These are phyloP conservation scores for Mimosa bimucronata DNA, from an alignment of 306 rosid species.

Conservation along the genomic window DNA sequence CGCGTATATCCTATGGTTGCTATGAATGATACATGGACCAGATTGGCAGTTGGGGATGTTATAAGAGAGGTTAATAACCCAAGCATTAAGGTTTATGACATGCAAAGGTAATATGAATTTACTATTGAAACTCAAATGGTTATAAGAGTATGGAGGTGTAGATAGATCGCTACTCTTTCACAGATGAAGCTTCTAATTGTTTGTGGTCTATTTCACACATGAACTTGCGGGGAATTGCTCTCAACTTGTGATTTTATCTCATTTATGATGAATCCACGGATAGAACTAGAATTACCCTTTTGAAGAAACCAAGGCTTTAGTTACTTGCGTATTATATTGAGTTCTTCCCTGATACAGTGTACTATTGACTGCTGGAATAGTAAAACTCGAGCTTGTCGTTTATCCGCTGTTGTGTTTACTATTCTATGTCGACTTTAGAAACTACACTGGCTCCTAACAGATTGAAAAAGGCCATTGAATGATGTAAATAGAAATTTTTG, in stretches of 20 bases:
- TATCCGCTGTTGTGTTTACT: background rate
- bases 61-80: slow-evolving; percentile 72
- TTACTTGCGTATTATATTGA: background rate
- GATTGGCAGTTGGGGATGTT: slow-evolving; percentile 93
- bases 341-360: background rate
- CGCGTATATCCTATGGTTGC: slow-evolving; percentile 92
- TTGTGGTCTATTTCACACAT: slow-evolving; percentile 25
- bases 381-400: background rate
- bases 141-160: slow-evolving; percentile 28
- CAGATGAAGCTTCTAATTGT: background rate
- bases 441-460: background rate
- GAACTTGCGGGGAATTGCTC: slow-evolving; percentile 26
- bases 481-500: background rate
- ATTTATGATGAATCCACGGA: slow-evolving; percentile 22
- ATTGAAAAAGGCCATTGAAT: slow-evolving; percentile 15
- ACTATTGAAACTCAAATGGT: slow-evolving; percentile 23
- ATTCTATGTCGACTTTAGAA: background rate
- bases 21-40: slow-evolving; percentile 87
- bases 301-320: background rate
- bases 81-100: slow-evolving; percentile 81
- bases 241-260: slow-evolving; percentile 34
- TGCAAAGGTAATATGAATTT: slow-evolving; percentile 72
- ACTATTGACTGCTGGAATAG: background rate
- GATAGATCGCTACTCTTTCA: background rate
- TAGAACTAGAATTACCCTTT: slow-evolving; percentile 25